Evolutionary conservation across 2,329 filamentous ascomycete genomes (phyloP), one percentile per base, ranked within the genome.

Genomic region (Exophiala oligosperma): DNA sequence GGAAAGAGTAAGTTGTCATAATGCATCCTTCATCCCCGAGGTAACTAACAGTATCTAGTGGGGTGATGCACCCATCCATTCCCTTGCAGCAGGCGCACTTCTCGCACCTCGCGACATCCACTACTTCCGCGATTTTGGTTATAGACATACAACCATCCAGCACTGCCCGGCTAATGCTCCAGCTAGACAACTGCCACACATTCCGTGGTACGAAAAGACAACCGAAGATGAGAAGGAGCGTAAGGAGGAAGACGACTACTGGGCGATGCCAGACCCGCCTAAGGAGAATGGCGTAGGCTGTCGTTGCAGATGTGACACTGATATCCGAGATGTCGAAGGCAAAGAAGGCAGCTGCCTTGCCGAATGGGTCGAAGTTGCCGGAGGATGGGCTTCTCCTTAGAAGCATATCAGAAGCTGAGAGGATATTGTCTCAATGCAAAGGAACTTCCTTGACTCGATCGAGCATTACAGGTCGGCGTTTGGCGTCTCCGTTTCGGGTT

Each of bases 61-160:
- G 94, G 94, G 94, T 76, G 94, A 99, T 76, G 94, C 94, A 57
- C 94, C 94, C 12, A 97, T 99, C 68, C 94, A 99, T 78, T 99
- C 94, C 38, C 88, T 99, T 52, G 94, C 94, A 28, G 93, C 94
- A 26, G 94, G 94, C 66, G 90, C 89, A 35, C 86, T 99, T 14
- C 83, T 99, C 32, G 82, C 85, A 2, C 86, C 90, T 48, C 80
- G 81, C 54, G 92, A 99, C 70, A 91, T 99, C 60, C 94, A 99
- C 76, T 99, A 99, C 78, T 99, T 99, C 87, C 91, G 94, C 68
- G 94, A 99, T 74, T 93, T 97, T 76, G 94, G 94, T 55, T 99
- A 99, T 78, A 86, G 94, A 70, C 94, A 99, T 76, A 99, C 94
- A 5, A 99, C 94, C 2, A 99, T 99, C 71, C 93, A 97, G 76